These are phyloP conservation scores for Verticillium albo-atrum DNA, from an alignment of 2,329 filamentous ascomycete species.

Conservation along the genomic window DNA sequence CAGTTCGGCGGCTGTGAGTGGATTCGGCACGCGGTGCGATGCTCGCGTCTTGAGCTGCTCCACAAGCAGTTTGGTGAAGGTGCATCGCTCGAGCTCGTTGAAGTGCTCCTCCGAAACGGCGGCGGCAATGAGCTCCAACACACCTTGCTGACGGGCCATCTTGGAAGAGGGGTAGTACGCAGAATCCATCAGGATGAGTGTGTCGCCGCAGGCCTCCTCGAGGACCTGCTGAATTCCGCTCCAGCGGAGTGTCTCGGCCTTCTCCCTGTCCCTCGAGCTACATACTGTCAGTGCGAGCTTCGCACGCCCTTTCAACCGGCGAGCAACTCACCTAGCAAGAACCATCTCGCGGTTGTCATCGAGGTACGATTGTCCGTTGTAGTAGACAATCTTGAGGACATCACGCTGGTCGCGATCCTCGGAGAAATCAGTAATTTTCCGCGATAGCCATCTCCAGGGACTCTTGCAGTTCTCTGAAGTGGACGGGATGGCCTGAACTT, in stretches of 20 bases:
- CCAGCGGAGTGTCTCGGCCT: conserved; percentile 48
- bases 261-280: conserved; percentile 43
- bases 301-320: neutral
- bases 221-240: conserved; percentile 51
- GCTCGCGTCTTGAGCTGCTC: conserved; percentile 46
- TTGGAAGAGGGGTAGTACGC: conserved; percentile 52
- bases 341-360: conserved; percentile 54
- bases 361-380: conserved; percentile 50
- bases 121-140: conserved; percentile 53
- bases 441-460: conserved; percentile 50
- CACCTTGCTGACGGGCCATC: conserved; percentile 46
- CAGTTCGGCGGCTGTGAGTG: conserved; percentile 48
- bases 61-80: conserved; percentile 46
- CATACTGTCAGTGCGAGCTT: conserved; percentile 4
- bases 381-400: conserved; percentile 55
- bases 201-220: conserved; percentile 52
- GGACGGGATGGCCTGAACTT: conserved; percentile 45
- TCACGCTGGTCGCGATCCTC: conserved; percentile 50
- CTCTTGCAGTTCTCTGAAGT: conserved; percentile 41
- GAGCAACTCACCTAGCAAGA: conserved; percentile 43
- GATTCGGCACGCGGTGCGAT: conserved; percentile 33
- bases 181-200: conserved; percentile 54
- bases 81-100: conserved; percentile 40
- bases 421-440: conserved; percentile 47
- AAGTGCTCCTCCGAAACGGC: conserved; percentile 49